A percentile compares a stretch with the other conserved stretches of the same genome.
These are phyloP conservation scores for Zymoseptoria ardabiliae DNA, from an alignment of 2,329 filamentous ascomycete species.

Conservation along the genomic window DNA sequence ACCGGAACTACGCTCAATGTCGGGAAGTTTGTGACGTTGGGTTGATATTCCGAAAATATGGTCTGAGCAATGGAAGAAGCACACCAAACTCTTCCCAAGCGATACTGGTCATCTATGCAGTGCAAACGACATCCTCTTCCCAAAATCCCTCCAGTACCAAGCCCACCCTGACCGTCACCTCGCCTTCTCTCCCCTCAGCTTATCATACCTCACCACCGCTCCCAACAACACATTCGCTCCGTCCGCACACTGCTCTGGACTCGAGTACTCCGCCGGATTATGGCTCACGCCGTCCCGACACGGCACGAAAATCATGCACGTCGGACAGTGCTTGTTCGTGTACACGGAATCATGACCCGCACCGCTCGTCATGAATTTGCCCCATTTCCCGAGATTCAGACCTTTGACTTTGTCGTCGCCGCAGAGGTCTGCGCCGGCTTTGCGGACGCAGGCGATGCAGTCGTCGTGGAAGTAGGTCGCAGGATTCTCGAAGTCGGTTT, in stretches of 20 bases:
- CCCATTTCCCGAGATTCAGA: constrained; percentile 24
- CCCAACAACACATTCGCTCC: constrained; percentile 45
- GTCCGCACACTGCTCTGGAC: constrained; percentile 40
- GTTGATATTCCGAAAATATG: neutral
- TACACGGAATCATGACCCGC: constrained; percentile 56
- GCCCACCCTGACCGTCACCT: neutral
- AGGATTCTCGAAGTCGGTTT: constrained; percentile 54
- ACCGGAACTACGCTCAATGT: too few relatives aligned
- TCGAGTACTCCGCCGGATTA: constrained; percentile 41
- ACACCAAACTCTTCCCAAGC: neutral
- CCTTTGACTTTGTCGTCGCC: constrained; percentile 40
- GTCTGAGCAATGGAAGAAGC: neutral
- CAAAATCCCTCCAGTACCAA: neutral
- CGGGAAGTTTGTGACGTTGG: neutral
- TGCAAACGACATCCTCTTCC: neutral
- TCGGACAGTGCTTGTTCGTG: constrained; percentile 37
- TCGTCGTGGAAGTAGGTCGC: constrained; percentile 59
- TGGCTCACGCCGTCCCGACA: constrained; percentile 43
- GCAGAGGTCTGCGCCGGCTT: constrained; percentile 52
- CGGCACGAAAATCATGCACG: constrained; percentile 44
- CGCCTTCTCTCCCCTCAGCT: constrained; percentile 32
- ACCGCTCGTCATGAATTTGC: constrained; percentile 51
- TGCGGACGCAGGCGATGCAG: constrained; percentile 58
- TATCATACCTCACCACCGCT: constrained; percentile 44
- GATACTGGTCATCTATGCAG: neutral